Evolutionary conservation across 2,329 filamentous ascomycete genomes (phyloP).

Genomic region (Cladobotryum protrusum): DNA sequence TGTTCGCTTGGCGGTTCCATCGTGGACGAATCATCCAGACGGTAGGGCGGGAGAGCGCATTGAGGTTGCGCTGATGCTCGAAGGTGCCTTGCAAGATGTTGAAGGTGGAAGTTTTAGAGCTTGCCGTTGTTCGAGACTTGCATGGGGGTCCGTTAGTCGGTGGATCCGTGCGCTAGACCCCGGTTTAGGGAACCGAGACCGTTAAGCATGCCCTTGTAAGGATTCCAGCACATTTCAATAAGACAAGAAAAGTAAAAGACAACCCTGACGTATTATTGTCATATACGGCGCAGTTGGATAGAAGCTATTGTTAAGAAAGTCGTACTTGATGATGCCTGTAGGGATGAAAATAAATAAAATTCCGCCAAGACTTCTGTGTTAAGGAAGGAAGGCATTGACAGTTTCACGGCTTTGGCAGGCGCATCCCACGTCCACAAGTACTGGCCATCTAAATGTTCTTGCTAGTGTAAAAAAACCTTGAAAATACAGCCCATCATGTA

Average conservation of each 20-base stretch:
- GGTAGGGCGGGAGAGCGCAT: slow-evolving; percentile 6
- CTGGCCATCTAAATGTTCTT: neutral
- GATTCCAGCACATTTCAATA: too few species aligned
- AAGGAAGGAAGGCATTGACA: too few species aligned
- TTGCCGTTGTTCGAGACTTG: neutral
- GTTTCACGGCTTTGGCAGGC: too few species aligned
- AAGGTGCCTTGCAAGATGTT: neutral
- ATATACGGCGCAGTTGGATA: too few species aligned
- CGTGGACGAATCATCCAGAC: slow-evolving; percentile 25
- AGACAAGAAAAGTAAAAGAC: too few species aligned
- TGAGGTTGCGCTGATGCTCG: neutral
- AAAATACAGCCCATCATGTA: neutral
- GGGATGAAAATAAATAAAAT: too few species aligned
- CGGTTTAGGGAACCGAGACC: neutral
- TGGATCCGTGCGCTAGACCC: neutral
- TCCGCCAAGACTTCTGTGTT: too few species aligned
- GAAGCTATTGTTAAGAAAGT: too few species aligned
- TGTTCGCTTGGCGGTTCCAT: slow-evolving; percentile 22
- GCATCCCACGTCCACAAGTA: neutral
- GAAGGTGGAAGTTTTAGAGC: neutral
- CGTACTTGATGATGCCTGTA: too few species aligned
- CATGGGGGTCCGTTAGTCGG: too few species aligned
- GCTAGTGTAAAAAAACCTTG: neutral
- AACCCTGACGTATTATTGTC: too few species aligned
- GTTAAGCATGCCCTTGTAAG: neutral